Evolutionary conservation across 495 filamentous ascomycete genomes (phyloP), one percentile per base, ranked within the genome.

Genomic region (Geopyxis carbonaria): DNA sequence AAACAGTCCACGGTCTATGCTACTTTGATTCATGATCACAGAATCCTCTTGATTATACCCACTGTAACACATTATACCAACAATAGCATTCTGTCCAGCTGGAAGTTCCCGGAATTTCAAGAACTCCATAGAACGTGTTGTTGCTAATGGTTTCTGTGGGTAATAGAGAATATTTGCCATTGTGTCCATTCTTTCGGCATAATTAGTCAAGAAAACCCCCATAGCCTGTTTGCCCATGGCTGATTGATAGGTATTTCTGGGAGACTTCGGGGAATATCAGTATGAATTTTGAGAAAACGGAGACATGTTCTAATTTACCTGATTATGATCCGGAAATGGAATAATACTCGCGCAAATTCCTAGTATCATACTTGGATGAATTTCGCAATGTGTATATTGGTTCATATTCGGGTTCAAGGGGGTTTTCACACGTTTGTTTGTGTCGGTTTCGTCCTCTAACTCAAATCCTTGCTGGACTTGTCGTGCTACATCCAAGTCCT

Each of bases 11-110:
- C 89, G 79, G 52, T 99, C 89, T 50, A 95, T 95, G 48, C 82
- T 89, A 63, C 82, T 91, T 60, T 99, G 91, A 61, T 94, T 99
- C 91, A 99, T 94, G 48, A 99, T 91, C 37, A 99, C 89, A 16
- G 89, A 95, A 72, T 99, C 89, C 81, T 99, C 89, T 59, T 95
- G 91, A 58, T 99, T 95, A 68, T 95, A 99, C n/a, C 89, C 89
- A 11, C 84, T 93, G 61, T 95, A 99, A 58, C 78, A 85, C 31
- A 80, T 71, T 64, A 99, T 95, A 24, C 91, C 89, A 9, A 99
- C 89, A 50, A 99, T 95, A 15, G 89, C 89, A 50, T 99, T 99
- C 61, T 99, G 89, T 5, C 89, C 89, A 19, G 89, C 89, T 2
- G 89, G 89, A 38, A 99, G 64, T 59, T 99, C 91, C 52, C 89